Evolutionary conservation across 768 basidiomycete genomes (phyloP).

Genomic region (Boletus rubescentipes): DNA sequence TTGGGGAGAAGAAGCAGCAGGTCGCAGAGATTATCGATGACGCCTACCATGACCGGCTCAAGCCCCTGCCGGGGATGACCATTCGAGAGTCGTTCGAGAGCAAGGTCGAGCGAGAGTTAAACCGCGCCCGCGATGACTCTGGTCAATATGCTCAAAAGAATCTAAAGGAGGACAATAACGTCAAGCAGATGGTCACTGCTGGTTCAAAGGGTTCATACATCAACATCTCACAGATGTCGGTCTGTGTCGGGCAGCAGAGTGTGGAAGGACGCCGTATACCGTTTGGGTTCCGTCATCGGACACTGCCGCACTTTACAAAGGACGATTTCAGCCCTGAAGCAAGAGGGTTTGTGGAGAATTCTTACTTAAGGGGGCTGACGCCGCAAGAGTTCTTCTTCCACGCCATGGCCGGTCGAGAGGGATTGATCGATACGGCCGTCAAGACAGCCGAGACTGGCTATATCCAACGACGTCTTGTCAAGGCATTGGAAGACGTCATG

Average conservation of each 20-base stretch:
- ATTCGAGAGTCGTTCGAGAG: constrained; percentile 98
- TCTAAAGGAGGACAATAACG: constrained; percentile 98
- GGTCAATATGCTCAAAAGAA: constrained; percentile 97
- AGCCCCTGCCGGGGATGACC: constrained; percentile 95
- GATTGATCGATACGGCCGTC: constrained; percentile 98
- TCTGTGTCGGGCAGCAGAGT: constrained; percentile 97
- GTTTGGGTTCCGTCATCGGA: constrained; percentile 96
- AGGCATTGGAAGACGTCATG: constrained; percentile 96
- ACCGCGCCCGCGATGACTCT: constrained; percentile 91
- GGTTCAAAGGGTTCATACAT: constrained; percentile 99
- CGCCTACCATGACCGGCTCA: constrained; percentile 83
- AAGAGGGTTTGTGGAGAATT: constrained; percentile 98
- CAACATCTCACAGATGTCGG: constrained; percentile 99
- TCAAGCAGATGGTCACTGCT: constrained; percentile 99
- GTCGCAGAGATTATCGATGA: constrained; percentile 80
- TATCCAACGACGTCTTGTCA: constrained; percentile 97
- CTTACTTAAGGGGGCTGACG: constrained; percentile 92
- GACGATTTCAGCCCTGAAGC: constrained; percentile 98
- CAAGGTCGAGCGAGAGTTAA: constrained; percentile 85
- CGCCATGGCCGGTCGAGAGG: constrained; percentile 99
- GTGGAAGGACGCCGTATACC: constrained; percentile 98
- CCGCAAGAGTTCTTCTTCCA: constrained; percentile 99
- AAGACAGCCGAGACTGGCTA: constrained; percentile 99
- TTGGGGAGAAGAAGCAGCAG: constrained; percentile 74
- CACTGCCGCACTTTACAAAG: constrained; percentile 96